Percentiles rank a stretch among this genome's conserved stretches.
phyloP scores from a whole-genome alignment of 176 grass and related monocot species.

The Hsuehochloa calcarea region DNA sequence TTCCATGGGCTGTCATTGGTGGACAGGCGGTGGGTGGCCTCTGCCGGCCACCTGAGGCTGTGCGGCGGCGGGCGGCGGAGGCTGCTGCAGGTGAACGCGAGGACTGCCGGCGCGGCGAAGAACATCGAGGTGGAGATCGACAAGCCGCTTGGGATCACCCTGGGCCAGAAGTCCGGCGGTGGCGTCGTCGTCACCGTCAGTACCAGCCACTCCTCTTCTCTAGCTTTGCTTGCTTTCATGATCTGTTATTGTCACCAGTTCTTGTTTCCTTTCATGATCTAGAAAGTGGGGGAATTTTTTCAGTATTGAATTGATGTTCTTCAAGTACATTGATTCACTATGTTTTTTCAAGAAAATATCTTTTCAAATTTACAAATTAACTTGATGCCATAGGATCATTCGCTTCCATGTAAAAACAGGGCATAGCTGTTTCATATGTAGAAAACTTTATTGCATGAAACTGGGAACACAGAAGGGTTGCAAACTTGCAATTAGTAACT shows the following conservation, averaged over 20 bases:
- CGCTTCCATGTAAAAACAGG: neutral
- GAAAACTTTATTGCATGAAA: constrained; percentile 2
- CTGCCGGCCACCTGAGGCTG: neutral
- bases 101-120: constrained; percentile 63
- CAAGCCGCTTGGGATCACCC: constrained; percentile 83
- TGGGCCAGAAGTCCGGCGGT: constrained; percentile 84
- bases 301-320: neutral
- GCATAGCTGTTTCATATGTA: neutral
- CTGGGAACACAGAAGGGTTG: neutral
- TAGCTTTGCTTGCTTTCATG: neutral
- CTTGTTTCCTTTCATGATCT: neutral
- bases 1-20: constrained; percentile 64
- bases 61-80: constrained; percentile 7
- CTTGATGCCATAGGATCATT: neutral
- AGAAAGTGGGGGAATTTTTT: neutral
- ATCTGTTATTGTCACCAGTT: neutral
- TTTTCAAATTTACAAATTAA: neutral
- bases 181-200: constrained; percentile 87
- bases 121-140: constrained; percentile 93
- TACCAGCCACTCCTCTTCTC: neutral
- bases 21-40: constrained; percentile 29
- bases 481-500: neutral
- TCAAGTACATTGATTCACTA: neutral
- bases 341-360: constrained; percentile 7
- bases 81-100: constrained; percentile 69